phyloP scores from a whole-genome alignment of 257 asterid species.

The Nicotiana obtusifolia region DNA sequence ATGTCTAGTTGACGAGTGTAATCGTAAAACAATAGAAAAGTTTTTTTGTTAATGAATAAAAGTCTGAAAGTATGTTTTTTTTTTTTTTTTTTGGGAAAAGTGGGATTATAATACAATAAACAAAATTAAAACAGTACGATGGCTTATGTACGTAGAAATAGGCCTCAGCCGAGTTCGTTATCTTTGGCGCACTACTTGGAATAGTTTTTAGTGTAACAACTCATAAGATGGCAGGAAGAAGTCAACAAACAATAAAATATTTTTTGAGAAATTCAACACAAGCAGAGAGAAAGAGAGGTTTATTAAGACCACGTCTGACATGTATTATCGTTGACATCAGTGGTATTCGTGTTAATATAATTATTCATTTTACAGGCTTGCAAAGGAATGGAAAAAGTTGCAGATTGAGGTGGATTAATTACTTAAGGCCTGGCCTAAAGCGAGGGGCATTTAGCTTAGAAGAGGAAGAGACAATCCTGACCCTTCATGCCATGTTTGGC shows the following conservation, averaged over 20 bases:
- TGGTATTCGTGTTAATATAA: background rate
- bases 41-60: background rate
- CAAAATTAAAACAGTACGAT: background rate
- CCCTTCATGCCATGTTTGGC: constrained; percentile 71
- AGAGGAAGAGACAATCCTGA: constrained; percentile 53
- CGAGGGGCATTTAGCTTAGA: constrained; percentile 52
- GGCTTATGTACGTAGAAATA: background rate
- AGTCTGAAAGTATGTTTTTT: background rate
- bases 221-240: background rate
- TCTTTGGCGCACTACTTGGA: background rate
- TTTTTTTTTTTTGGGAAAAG: background rate
- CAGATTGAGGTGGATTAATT: constrained; percentile 85
- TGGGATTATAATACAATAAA: background rate
- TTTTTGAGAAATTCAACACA: background rate
- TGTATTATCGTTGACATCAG: constrained; percentile 11
- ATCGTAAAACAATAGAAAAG: background rate
- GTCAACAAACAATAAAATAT: constrained; percentile 12
- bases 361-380: constrained; percentile 40
- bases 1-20: background rate
- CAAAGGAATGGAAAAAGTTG: constrained; percentile 93
- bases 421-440: constrained; percentile 74
- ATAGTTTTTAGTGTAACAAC: background rate
- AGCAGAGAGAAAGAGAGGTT: background rate
- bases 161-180: background rate
- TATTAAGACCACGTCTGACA: constrained; percentile 3